Evolutionary conservation across 2,329 filamentous ascomycete genomes (phyloP).

Genomic region (Ophiostoma novo-ulmi): DNA sequence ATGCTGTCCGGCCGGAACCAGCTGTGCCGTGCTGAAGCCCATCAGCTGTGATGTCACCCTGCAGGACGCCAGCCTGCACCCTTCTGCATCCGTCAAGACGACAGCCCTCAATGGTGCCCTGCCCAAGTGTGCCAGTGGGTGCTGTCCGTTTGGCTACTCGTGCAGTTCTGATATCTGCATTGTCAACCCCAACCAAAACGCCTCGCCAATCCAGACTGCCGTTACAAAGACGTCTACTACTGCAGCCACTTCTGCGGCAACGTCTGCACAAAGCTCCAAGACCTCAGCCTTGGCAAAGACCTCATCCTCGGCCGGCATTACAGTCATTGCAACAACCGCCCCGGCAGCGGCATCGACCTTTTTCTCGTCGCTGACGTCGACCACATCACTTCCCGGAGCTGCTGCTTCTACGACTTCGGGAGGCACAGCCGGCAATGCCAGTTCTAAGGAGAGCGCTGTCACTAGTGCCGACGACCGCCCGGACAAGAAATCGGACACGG

Average conservation of each 20-base stretch:
- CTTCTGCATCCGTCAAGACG: conserved; percentile 60
- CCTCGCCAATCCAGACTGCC: conserved; percentile 28
- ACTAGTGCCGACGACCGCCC: conserved; percentile 22
- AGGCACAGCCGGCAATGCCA: conserved; percentile 13
- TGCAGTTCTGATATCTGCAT: conserved; percentile 53
- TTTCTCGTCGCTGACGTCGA: neutral
- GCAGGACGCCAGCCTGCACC: conserved; percentile 57
- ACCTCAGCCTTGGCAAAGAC: neutral
- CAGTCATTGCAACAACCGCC: conserved; percentile 28
- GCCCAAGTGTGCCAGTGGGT: conserved; percentile 53
- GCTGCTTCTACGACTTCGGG: neutral
- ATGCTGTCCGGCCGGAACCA: conserved; percentile 59
- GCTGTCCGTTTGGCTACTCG: conserved; percentile 68
- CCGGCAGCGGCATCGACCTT: conserved; percentile 25
- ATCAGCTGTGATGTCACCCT: conserved; percentile 59
- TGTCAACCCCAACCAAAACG: conserved; percentile 48
- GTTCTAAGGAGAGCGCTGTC: conserved; percentile 20
- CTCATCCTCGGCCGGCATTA: neutral
- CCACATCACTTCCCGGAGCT: neutral
- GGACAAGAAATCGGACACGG: conserved; percentile 31
- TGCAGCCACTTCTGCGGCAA: neutral
- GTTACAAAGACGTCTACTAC: conserved; percentile 27
- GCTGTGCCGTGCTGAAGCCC: conserved; percentile 56
- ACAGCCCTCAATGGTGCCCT: conserved; percentile 55
- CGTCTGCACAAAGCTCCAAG: neutral